Evolutionary conservation across 1,284 basidiomycete species (phyloP).

Genomic region (Leccinum subspadiceum): DNA sequence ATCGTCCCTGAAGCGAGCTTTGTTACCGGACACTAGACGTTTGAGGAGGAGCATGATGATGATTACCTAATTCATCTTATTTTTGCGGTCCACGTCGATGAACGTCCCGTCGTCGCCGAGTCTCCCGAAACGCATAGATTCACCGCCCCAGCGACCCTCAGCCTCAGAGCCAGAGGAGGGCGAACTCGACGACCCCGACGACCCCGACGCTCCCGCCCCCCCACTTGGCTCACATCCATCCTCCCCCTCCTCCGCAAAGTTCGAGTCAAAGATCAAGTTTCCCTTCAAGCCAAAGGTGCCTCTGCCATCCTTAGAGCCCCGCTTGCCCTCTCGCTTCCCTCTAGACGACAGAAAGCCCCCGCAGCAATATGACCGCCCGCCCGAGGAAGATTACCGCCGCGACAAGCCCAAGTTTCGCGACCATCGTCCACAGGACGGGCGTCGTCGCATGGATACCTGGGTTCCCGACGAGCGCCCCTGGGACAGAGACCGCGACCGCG

Average conservation of each 20-base stretch:
- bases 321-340: conserved; percentile 11
- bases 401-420: conserved; percentile 31
- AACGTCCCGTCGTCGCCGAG: conserved; percentile 30
- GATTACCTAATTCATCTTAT: conserved; percentile 21
- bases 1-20: conserved; percentile 75
- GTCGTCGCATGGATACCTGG: conserved; percentile 14
- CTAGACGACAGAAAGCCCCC: conserved; percentile 28
- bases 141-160: conserved; percentile 53
- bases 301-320: no score
- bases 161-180: conserved; percentile 74
- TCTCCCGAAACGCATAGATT: conserved; percentile 53
- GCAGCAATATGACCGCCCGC: conserved; percentile 43
- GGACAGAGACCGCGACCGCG: conserved; percentile 29
- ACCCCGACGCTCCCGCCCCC: conserved; percentile 11
- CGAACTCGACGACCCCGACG: conserved; percentile 56
- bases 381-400: conserved; percentile 43
- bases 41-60: conserved; percentile 57
- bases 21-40: conserved; percentile 71
- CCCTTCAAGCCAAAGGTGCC: no score
- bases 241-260: no score
- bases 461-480: conserved; percentile 1
- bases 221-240: conserved; percentile 1
- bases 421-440: conserved; percentile 23
- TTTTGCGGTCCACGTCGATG: conserved; percentile 12
- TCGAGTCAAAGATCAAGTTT: no score